phyloP scores from a whole-genome alignment of 139 green algal species.

The Coelastrella sp. region DNA sequence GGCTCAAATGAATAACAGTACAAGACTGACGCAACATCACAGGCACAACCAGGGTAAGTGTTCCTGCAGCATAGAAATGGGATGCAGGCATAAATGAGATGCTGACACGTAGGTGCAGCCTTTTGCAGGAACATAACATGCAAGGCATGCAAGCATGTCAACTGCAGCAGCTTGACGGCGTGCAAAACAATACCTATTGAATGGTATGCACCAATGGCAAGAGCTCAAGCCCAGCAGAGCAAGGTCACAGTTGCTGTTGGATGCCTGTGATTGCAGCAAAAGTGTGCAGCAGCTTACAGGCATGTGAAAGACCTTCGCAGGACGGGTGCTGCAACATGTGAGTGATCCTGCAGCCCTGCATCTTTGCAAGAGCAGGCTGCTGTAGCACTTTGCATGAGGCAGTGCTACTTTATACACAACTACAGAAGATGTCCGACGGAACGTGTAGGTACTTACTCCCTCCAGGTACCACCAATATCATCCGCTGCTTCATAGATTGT shows the following conservation, averaged over 20 bases:
- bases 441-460: neutral
- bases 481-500: conserved; percentile 40
- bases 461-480: conserved; percentile 11
- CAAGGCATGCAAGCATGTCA: neutral
- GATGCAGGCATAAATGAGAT: neutral
- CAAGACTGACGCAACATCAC: conserved; percentile 15
- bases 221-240: neutral
- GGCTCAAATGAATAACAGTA: conserved; percentile 43
- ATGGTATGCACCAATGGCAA: no score
- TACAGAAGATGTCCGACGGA: no score
- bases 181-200: no score
- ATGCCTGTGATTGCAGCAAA: neutral
- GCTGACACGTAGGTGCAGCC: neutral
- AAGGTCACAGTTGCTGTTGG: neutral
- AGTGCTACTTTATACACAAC: no score
- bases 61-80: neutral
- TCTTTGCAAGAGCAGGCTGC: neutral
- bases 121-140: neutral
- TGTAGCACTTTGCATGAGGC: neutral
- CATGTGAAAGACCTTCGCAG: neutral
- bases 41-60: conserved; percentile 25
- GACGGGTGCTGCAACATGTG: neutral
- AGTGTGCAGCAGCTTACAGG: neutral
- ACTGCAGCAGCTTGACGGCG: neutral
- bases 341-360: no score